Evolutionary conservation across 805 yeast genomes (phyloP).

Genomic region (Saturnispora hagleri): DNA sequence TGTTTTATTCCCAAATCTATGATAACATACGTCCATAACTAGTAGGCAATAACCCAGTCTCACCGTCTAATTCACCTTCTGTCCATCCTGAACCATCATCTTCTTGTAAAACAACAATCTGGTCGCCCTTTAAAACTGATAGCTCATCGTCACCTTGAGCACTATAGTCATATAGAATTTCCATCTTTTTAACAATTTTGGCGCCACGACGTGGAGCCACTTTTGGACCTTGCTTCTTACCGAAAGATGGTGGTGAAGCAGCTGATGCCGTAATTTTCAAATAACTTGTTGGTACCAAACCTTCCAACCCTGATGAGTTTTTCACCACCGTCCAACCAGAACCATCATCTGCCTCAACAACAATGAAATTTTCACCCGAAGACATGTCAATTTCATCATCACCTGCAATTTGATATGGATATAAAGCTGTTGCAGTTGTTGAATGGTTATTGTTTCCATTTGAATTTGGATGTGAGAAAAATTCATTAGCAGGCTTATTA

Average conservation of each 20-base stretch:
- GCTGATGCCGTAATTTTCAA: slow-evolving; percentile 35
- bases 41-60: slow-evolving; percentile 68
- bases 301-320: slow-evolving; percentile 40
- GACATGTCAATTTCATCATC: slow-evolving; percentile 61
- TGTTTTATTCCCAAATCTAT: background rate
- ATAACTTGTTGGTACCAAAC: slow-evolving; percentile 83
- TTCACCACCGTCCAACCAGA: slow-evolving; percentile 81
- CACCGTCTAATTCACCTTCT: slow-evolving; percentile 68
- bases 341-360: slow-evolving; percentile 70
- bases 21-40: slow-evolving; percentile 42
- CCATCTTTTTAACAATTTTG: slow-evolving; percentile 50
- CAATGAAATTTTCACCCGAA: slow-evolving; percentile 51
- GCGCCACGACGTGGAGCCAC: slow-evolving; percentile 68
- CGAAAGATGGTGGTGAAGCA: slow-evolving; percentile 8
- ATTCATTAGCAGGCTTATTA: slow-evolving; percentile 9
- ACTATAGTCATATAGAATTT: slow-evolving; percentile 64
- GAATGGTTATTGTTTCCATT: background rate
- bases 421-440: slow-evolving; percentile 40
- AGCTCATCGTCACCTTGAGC: slow-evolving; percentile 80
- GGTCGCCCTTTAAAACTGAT: slow-evolving; percentile 62
- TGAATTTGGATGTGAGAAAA: background rate
- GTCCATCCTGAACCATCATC: slow-evolving; percentile 93
- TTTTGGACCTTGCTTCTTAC: slow-evolving; percentile 55
- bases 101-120: slow-evolving; percentile 54
- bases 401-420: slow-evolving; percentile 58